Evolutionary conservation across 805 yeast species (phyloP), one percentile per base, ranked within the genome.

Genomic region (Lachancea nothofagi): DNA sequence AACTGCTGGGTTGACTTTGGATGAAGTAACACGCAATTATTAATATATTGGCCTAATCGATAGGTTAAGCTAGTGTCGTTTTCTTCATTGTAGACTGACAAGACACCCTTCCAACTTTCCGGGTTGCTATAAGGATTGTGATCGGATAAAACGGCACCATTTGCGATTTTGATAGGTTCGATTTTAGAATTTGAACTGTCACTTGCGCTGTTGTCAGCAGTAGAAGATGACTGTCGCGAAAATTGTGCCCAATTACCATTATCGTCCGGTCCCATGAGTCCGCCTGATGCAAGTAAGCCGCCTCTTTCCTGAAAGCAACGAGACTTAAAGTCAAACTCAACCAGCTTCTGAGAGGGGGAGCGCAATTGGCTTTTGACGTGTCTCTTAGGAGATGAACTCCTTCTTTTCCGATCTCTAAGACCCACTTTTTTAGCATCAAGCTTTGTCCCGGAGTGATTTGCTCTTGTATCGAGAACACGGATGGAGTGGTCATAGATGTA

Each of bases 41-140:
- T 88, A 51, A 89, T 87, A 63, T 80, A 77, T 24, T 83, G 83
- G 0, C 97, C 96, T 38, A 87, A 63, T 38, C 74, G 74, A 20
- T 75, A 69, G 2, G 80, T 74, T 32, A 68, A 61, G 5, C 70
- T 63, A 5, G 61, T 55, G n/a, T 69, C 68, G 8, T 75, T 69
- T 4, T 67, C 67, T 18, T 75, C 72, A 43, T 75, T 72, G 55
- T 72, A 70, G 3, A 60, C 30, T 2, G 61, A 57, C 7, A 60
- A 25, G 6, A 59, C 49, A 0, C 96, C 96, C 48, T 78, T 77
- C 63, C 75, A 68, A 27, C 57, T 46, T 25, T 47, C 48, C 12
- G 58, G 53, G 36, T 60, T 60, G 32, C 58, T 52, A 34, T 58
- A 60, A 29, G 55, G 50, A 19, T 54, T 51, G 36, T 50, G 54